Conservation (phyloP, 2,329 filamentous ascomycete genomes). For the Alternaria ventricosa region DNA sequence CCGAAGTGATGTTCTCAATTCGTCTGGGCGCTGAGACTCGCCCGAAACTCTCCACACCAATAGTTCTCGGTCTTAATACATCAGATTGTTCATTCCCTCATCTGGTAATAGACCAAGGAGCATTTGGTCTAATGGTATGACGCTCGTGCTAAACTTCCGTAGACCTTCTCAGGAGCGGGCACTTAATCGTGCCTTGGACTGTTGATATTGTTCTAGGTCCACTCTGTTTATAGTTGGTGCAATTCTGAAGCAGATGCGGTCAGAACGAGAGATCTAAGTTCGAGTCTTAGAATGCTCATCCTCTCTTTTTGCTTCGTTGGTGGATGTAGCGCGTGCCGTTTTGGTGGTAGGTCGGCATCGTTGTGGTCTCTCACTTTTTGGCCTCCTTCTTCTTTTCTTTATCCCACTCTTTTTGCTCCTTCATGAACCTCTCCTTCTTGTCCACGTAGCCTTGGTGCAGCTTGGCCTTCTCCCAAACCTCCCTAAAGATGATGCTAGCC, state of each 20-base stretch:
- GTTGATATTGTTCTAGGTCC: neutral
- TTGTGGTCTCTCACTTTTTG: neutral
- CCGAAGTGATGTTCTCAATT: neutral
- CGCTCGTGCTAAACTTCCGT: neutral
- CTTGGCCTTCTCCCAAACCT: conserved; percentile 58
- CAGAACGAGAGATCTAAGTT: conserved; percentile 1
- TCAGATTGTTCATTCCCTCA: neutral
- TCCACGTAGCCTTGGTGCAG: conserved; percentile 53
- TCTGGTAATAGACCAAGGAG: neutral
- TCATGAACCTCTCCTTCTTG: conserved; percentile 56
- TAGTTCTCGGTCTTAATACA: neutral
- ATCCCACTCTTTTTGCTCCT: conserved; percentile 56
- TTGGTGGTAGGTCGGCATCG: neutral
- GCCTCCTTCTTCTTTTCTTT: conserved; percentile 24
- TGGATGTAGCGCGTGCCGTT: neutral
- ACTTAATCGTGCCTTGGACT: neutral
- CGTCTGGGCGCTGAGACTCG: rapidly evolving
- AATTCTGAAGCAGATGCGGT: neutral
- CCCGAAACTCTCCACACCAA: neutral
- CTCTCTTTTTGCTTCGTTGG: neutral
- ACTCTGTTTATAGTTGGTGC: neutral
- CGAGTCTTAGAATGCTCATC: neutral
- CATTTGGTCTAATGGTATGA: neutral
- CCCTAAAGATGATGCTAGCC: conserved; percentile 58
- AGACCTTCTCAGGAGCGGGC: neutral